Base-by-base conservation (phyloP, 148 eudicot species). In the Amaranthus cruentus region DNA sequence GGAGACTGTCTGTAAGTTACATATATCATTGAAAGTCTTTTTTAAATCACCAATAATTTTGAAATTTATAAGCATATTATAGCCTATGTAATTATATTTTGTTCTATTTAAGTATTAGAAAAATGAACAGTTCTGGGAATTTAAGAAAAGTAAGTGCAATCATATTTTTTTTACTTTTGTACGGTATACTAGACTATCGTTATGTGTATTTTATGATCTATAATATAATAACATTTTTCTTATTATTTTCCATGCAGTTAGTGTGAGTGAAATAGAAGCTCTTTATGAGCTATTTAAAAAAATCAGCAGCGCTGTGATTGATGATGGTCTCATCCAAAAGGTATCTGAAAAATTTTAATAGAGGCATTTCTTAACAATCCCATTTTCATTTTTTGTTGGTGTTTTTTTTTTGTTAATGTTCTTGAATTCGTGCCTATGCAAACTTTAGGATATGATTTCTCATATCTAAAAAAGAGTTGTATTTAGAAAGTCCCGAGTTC, bases 231-330 rank as follows among this genome's bases (percentile, higher is more conserved):
- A 68, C 7, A 1, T 42, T 67, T 50, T 50, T 6, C 50, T 76
- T 61, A 11, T 73, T 28, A 44, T 55, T 62, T 72, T 9, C 55
- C 15, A 79, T 91, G 90, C 95, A 93, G 98, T 93, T 84, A 93
- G 98, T 80, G 98, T 93, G 50, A 93, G 97, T 54, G 98, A 93
- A 77, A 84, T 93, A 79, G 98, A 93, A 83, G 98, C 98, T 56
- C 93, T 93, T 69, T 93, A 93, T 78, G 98, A 93, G 81, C 86
- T 93, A 55, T 93, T 91, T 74, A 91, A 93, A 85, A 88, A 86
- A 88, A 93, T 93, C 74, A 93, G 98, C 85, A 93, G 97, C 60
- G 95, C 95, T 21, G 98, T 91, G 72, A 83, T 85, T 73, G 98
- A 93, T 73, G 98, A 93, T 49, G 98, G 98, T 47, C 83, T 93